phyloP scores from a whole-genome alignment of 2,329 filamentous ascomycete genomes.

The Aspergillus novoparasiticus region DNA sequence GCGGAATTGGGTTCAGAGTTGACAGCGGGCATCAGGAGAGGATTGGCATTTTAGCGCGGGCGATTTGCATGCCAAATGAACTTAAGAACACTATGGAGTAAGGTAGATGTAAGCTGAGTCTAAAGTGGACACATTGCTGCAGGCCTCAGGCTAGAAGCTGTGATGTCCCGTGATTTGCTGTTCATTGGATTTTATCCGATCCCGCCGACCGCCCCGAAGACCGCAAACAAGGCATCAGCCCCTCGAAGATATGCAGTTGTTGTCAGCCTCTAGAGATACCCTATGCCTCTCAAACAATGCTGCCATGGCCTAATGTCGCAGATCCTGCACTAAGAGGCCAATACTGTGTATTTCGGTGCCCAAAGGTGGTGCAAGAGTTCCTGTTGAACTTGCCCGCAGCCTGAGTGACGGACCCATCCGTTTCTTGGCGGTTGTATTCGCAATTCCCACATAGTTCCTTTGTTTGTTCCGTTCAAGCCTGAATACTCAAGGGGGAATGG shows the following conservation, averaged over 20 bases:
- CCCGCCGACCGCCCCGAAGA: constrained; percentile 16
- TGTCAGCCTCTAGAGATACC: neutral
- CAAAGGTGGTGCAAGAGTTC: constrained; percentile 1
- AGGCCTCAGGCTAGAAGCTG: constrained; percentile 19
- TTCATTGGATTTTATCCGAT: constrained; percentile 3
- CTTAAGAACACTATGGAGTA: neutral
- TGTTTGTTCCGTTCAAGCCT: neutral
- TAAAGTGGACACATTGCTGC: constrained; percentile 4
- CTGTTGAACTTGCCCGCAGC: neutral
- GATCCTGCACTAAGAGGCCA: neutral
- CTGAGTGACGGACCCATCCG: neutral
- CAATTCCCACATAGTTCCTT: neutral
- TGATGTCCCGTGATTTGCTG: constrained; percentile 18
- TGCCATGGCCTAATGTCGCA: constrained; percentile 4
- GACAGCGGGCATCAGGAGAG: neutral
- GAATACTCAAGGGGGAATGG: neutral
- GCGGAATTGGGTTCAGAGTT: neutral
- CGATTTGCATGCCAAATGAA: neutral
- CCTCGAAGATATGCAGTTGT: constrained; percentile 4
- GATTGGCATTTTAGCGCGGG: constrained; percentile 5
- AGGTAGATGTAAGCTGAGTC: neutral
- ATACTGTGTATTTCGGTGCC: neutral
- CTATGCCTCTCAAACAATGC: neutral
- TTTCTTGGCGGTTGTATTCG: neutral
- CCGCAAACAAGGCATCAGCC: constrained; percentile 4